These are phyloP conservation scores for Chlorella vulgaris DNA, from an alignment of 139 green algal species.

Conservation along the genomic window DNA sequence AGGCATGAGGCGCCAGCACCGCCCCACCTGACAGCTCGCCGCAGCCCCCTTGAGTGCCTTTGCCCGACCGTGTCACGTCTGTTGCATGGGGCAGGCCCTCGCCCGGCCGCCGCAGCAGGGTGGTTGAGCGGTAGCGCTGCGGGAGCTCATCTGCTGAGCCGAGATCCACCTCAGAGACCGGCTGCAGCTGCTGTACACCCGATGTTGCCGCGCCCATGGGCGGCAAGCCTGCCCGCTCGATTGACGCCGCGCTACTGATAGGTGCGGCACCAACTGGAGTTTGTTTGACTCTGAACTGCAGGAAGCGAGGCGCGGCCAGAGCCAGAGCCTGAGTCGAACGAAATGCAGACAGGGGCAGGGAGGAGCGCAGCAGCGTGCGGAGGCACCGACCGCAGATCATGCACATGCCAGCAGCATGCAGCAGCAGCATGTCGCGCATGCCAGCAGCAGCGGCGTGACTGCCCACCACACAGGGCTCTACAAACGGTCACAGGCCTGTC, in stretches of 20 bases:
- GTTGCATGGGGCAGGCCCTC: background rate
- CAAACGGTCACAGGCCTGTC: too few species aligned
- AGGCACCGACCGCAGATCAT: too few species aligned
- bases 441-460: too few species aligned
- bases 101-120: constrained; percentile 15
- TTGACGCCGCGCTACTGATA: background rate
- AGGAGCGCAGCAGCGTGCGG: too few species aligned
- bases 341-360: too few species aligned
- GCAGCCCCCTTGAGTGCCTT: background rate
- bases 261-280: background rate
- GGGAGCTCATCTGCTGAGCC: background rate
- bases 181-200: background rate
- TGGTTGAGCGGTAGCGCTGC: constrained; percentile 11
- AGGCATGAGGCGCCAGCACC: too few species aligned
- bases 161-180: background rate
- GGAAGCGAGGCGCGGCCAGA: background rate
- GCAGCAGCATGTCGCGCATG: too few species aligned
- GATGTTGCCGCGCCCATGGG: background rate
- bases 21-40: background rate
- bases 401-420: too few species aligned
- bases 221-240: background rate
- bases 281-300: constrained; percentile 16
- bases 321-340: too few species aligned
- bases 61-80: constrained; percentile 2
- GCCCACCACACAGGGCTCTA: too few species aligned